A percentile compares a stretch with the other conserved stretches of the same genome.
Conservation (phyloP, 495 filamentous ascomycete genomes). For the Wilcoxina mikolae region DNA sequence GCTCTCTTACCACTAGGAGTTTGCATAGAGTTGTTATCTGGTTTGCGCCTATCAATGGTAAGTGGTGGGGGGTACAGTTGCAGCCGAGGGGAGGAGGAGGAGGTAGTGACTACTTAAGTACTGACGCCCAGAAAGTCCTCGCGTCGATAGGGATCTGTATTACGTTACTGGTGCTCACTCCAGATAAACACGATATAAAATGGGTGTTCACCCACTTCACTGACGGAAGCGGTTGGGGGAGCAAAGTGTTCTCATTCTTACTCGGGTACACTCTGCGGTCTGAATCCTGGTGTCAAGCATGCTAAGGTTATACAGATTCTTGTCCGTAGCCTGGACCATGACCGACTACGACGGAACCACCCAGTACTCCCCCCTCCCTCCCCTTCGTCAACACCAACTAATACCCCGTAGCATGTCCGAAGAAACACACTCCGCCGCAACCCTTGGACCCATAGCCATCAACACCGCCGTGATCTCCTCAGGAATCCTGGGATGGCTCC, state of each 20-base stretch:
- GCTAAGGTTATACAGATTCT: slow-evolving; percentile 34
- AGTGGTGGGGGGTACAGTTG: slow-evolving; percentile 7
- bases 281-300: not conserved
- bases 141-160: slow-evolving; percentile 49
- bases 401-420: slow-evolving; percentile 46
- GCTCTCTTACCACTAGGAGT: slow-evolving; percentile 49
- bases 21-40: slow-evolving; percentile 50
- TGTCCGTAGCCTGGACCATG: slow-evolving; percentile 63
- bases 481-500: slow-evolving; percentile 47
- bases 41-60: slow-evolving; percentile 62
- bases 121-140: slow-evolving; percentile 30
- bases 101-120: too few relatives aligned
- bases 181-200: slow-evolving; percentile 21
- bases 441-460: slow-evolving; percentile 51
- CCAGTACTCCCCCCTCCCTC: slow-evolving; percentile 35
- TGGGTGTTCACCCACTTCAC: slow-evolving; percentile 41
- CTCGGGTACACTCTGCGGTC: slow-evolving; percentile 32
- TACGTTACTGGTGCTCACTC: slow-evolving; percentile 45
- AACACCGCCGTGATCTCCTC: slow-evolving; percentile 50
- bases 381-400: not conserved
- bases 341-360: slow-evolving; percentile 64
- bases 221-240: slow-evolving; percentile 53
- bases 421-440: slow-evolving; percentile 56
- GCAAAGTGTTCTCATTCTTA: slow-evolving; percentile 48
- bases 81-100: too few relatives aligned